These are phyloP conservation scores for Salvia splendens DNA, from an alignment of 257 asterid species.

Conservation along the genomic window DNA sequence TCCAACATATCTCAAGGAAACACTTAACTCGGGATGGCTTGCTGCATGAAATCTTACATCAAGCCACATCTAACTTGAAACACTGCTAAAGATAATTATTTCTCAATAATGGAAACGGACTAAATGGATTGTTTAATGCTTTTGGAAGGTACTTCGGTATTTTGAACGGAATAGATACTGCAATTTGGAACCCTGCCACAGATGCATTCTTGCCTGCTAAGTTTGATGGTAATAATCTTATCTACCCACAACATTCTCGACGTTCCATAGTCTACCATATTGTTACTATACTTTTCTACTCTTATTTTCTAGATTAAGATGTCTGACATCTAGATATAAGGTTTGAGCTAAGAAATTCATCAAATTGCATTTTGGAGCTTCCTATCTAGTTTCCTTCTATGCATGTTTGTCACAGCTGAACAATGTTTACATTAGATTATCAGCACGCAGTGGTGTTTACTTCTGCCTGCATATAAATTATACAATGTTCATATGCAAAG, in stretches of 20 bases:
- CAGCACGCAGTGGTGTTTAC: constrained; percentile 10
- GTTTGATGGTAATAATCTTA: constrained; percentile 60
- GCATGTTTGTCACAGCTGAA: neutral
- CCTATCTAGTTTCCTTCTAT: constrained; percentile 1
- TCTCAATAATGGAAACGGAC: constrained; percentile 5
- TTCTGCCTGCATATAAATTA: neutral
- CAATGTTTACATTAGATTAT: neutral
- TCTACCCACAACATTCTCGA: constrained; percentile 23
- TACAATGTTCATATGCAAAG: constrained; percentile 1
- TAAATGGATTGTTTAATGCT: neutral
- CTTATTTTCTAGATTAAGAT: neutral
- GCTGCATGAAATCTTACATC: constrained; percentile 32
- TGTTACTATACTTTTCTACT: neutral
- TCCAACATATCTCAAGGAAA: constrained; percentile 84
- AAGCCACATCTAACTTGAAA: neutral
- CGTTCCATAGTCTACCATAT: constrained; percentile 25
- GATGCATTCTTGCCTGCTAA: constrained; percentile 79
- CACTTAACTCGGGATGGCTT: constrained; percentile 95
- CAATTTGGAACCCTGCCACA: constrained; percentile 83
- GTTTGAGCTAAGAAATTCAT: neutral
- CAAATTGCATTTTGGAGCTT: neutral
- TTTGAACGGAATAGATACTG: constrained; percentile 81
- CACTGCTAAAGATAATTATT: neutral
- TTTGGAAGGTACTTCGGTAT: constrained; percentile 70
- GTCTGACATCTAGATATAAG: neutral